Evolutionary conservation across 139 green algal genomes (phyloP), one percentile per base, ranked within the genome.

Genomic region (Chlamydomonas urium): DNA sequence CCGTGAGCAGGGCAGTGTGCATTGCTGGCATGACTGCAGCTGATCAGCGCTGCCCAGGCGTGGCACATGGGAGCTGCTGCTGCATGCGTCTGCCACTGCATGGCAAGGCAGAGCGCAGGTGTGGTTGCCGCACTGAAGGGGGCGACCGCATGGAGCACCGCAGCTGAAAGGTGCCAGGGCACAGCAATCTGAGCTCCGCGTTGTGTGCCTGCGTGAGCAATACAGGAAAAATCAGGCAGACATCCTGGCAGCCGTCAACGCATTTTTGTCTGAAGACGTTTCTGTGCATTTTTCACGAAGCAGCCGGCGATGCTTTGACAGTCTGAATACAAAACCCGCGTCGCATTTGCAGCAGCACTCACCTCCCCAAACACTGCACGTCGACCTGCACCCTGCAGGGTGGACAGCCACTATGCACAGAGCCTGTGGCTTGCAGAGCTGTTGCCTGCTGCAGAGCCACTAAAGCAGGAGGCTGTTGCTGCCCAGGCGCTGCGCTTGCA

Each of bases 81-180:
- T 17, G 68, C 50, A 5, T 23, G 24, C 26, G 10, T 26, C 38
- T 0, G 32, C 38, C 26, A 81, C 58, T 24, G 71, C 71, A 61
- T 94, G 89, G 72, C 89, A 94, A 0, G 73, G 47, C 17, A 79
- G 42, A 14, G 42, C 34, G 81, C 89, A 94, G 23, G 42, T 74
- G 77, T 94, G 89, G 66, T 88, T 88, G 53, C 80, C 82, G 71
- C 89, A 94, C 0, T 69, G 21, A n/a, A 94, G 77, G 3, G 57
- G 53, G 5, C 35, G 37, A 8, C 79, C 74, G 50, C 84, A 89
- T 0, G 50, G 36, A 32, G 45, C 32, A 4, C 38, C 71, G 68
- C 88, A 93, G 60, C 60, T 37, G 59, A 83, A 90, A 0, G 81
- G 69, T 14, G 38, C 50, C 8, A 63, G 74, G 8, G 29, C 26